These are phyloP conservation scores for Magnolia officinalis DNA, from an alignment of 164 flowering plant species.

Conservation along the genomic window DNA sequence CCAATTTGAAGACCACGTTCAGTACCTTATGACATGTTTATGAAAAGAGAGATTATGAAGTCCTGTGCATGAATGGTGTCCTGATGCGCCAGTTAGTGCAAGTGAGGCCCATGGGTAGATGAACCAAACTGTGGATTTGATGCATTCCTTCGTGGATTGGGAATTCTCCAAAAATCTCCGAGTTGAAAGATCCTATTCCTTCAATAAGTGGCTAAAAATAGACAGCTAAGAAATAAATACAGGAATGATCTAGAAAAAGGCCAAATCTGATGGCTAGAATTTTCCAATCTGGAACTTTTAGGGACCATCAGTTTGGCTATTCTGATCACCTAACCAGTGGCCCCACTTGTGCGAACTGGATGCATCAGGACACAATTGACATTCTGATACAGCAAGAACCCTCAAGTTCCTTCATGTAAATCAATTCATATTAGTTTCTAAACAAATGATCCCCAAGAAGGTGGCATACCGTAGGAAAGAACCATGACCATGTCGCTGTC, in stretches of 20 bases:
- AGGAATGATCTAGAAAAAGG: neutral
- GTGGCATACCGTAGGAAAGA: conserved; percentile 66
- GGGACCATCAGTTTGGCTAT: neutral
- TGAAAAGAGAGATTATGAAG: no score
- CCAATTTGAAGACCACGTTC: no score
- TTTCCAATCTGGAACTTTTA: neutral
- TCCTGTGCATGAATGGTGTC: no score
- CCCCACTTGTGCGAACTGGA: neutral
- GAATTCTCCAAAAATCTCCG: neutral
- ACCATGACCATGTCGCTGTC: conserved; percentile 91
- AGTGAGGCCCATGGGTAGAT: neutral
- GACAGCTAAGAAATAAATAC: neutral
- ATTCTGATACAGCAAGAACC: neutral
- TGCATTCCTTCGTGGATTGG: neutral
- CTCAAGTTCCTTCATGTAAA: neutral
- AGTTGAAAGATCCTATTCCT: neutral
- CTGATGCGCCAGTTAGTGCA: neutral
- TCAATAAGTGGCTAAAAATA: neutral
- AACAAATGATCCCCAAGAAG: neutral
- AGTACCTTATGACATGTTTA: no score
- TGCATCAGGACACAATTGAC: neutral
- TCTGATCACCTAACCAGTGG: neutral
- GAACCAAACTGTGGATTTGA: neutral
- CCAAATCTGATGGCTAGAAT: neutral
- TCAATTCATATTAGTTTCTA: neutral